Conservation (phyloP, 2,329 filamentous ascomycete genomes). For the Cytospora mali region DNA sequence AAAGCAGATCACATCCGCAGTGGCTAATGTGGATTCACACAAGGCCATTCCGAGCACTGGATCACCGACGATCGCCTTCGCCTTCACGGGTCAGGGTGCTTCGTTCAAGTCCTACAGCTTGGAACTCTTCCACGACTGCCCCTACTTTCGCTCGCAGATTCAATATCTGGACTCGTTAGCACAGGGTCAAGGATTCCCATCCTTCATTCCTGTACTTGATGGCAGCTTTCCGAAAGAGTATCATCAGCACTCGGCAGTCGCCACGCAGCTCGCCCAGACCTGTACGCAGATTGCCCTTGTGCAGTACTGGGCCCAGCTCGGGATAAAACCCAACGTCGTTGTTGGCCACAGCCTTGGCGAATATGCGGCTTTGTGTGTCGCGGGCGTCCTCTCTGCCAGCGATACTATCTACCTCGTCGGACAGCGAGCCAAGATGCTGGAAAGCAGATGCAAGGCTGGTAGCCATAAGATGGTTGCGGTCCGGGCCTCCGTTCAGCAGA, state of each 20-base stretch:
- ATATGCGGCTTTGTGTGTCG: conserved; percentile 67
- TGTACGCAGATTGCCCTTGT: conserved; percentile 47
- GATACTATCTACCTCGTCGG: conserved; percentile 67
- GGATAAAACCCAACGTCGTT: conserved; percentile 47
- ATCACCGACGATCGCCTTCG: conserved; percentile 43
- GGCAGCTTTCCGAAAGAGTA: conserved; percentile 32
- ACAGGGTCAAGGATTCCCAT: conserved; percentile 40
- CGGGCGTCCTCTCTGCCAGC: conserved; percentile 63
- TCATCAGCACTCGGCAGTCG: conserved; percentile 28
- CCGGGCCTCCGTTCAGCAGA: conserved; percentile 32
- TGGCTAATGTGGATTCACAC: too few relatives aligned
- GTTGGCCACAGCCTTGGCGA: conserved; percentile 65
- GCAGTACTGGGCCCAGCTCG: conserved; percentile 47
- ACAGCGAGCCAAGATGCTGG: conserved; percentile 57
- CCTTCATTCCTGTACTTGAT: conserved; percentile 47
- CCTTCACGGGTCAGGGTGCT: conserved; percentile 51
- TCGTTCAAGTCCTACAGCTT: conserved; percentile 35
- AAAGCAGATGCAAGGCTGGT: conserved; percentile 51
- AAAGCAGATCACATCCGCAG: conserved; percentile 30
- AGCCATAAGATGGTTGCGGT: conserved; percentile 42
- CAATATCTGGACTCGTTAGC: conserved; percentile 38
- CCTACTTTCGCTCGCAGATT: conserved; percentile 40
- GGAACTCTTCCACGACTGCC: conserved; percentile 38
- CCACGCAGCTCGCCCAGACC: conserved; percentile 43
- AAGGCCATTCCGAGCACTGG: too few relatives aligned